These are phyloP conservation scores for Helotiales sp. DNA, from an alignment of 2,329 filamentous ascomycete species.

Conservation along the genomic window DNA sequence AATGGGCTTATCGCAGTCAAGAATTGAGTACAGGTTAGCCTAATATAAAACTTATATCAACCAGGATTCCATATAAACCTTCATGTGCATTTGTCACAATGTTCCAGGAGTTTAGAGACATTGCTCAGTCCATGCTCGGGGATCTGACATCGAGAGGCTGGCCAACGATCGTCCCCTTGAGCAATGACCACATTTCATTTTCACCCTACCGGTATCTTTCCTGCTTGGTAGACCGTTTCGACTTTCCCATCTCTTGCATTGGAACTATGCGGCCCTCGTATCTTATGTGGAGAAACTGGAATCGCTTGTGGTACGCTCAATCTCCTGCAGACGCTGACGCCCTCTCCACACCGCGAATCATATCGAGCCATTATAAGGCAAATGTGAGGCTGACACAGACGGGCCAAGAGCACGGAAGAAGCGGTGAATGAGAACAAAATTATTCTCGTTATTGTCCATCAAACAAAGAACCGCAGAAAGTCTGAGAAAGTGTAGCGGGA, in stretches of 20 bases:
- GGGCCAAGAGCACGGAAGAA: background rate
- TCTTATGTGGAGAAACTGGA: background rate
- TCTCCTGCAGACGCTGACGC: background rate
- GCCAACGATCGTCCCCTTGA: too few species aligned
- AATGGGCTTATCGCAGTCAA: too few species aligned
- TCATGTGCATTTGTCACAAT: too few species aligned
- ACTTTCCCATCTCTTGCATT: background rate
- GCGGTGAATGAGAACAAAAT: background rate
- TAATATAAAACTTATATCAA: too few species aligned
- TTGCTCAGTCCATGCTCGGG: too few species aligned
- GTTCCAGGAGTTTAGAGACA: too few species aligned
- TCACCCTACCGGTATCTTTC: background rate
- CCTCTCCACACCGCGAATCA: background rate
- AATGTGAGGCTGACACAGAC: background rate
- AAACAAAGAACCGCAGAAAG: too few species aligned
- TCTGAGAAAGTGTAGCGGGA: too few species aligned
- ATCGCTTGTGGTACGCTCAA: background rate
- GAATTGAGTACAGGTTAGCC: too few species aligned
- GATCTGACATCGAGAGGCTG: too few species aligned
- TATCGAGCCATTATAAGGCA: background rate
- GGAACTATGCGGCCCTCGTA: background rate
- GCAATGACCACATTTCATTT: too few species aligned
- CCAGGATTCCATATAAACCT: too few species aligned
- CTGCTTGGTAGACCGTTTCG: background rate
- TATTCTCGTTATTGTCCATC: background rate